These are phyloP conservation scores for Silene vulgaris DNA, from an alignment of 179 eudicot species.

Conservation along the genomic window DNA sequence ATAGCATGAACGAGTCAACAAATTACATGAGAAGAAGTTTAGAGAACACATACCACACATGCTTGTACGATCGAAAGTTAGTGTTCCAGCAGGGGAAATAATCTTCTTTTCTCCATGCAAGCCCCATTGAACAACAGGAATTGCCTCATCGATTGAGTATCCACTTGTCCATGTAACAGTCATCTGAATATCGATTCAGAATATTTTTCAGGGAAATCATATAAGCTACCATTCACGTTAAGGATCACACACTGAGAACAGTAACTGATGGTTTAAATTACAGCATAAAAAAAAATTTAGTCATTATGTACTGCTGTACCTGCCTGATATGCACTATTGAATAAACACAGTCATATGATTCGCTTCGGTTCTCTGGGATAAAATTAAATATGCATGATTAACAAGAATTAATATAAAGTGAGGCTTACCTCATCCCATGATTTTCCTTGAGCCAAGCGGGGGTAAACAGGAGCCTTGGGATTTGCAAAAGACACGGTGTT, in stretches of 20 bases:
- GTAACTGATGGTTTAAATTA: background rate
- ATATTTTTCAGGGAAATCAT: background rate
- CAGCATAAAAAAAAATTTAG: background rate
- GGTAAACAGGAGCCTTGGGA: slow-evolving; percentile 81
- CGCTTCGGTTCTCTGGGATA: background rate
- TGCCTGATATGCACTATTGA: background rate
- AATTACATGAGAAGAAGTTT: background rate
- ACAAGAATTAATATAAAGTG: background rate
- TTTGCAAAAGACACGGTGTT: slow-evolving; percentile 54
- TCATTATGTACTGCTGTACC: background rate
- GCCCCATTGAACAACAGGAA: slow-evolving; percentile 85
- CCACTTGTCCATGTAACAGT: slow-evolving; percentile 99
- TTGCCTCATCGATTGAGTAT: slow-evolving; percentile 61
- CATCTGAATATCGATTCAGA: slow-evolving; percentile 45
- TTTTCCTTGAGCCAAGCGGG: slow-evolving; percentile 81
- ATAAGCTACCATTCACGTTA: background rate
- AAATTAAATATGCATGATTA: background rate
- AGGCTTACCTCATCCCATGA: slow-evolving; percentile 73
- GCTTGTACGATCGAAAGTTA: slow-evolving; percentile 69
- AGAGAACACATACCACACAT: slow-evolving; percentile 62
- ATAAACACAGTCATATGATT: background rate
- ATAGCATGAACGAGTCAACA: slow-evolving; percentile 1
- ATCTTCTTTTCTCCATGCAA: slow-evolving; percentile 40
- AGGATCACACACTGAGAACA: background rate
- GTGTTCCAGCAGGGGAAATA: slow-evolving; percentile 67